Evolutionary conservation across 345 rosid genomes (phyloP).

Genomic region (Camelina hispida): DNA sequence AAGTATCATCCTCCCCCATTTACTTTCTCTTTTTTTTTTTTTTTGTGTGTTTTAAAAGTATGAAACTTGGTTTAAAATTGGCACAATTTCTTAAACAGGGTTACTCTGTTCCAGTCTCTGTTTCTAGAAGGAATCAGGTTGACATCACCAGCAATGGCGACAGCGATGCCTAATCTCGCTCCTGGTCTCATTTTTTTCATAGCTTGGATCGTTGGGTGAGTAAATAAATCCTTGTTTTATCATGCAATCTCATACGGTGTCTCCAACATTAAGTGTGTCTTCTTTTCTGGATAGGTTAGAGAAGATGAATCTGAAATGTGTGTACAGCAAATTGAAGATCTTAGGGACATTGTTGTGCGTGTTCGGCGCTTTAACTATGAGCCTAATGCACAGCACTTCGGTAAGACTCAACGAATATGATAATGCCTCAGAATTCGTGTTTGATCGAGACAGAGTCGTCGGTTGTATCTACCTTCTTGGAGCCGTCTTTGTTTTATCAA

Average conservation of each 20-base stretch:
- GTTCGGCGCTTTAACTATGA: slow-evolving; percentile 75
- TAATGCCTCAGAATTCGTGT: slow-evolving; percentile 21
- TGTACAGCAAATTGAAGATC: slow-evolving; percentile 78
- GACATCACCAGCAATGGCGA: slow-evolving; percentile 93
- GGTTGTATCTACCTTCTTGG: slow-evolving; percentile 81
- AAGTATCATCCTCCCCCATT: slow-evolving; percentile 37
- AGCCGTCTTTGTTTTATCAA: slow-evolving; percentile 66
- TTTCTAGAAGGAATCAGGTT: slow-evolving; percentile 83
- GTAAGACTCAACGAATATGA: slow-evolving; percentile 26
- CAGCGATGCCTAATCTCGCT: slow-evolving; percentile 98
- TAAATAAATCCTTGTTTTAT: neutral
- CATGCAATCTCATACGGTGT: neutral
- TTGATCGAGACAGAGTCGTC: slow-evolving; percentile 63
- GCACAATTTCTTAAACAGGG: slow-evolving; percentile 49
- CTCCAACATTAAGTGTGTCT: neutral
- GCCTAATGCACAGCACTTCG: slow-evolving; percentile 74
- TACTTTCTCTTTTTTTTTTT: neutral
- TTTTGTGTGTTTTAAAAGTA: neutral
- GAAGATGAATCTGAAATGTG: slow-evolving; percentile 62
- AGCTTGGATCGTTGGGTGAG: slow-evolving; percentile 74
- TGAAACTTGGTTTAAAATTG: slow-evolving; percentile 7
- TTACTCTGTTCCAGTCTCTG: slow-evolving; percentile 79
- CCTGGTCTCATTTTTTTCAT: slow-evolving; percentile 87
- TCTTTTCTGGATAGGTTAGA: slow-evolving; percentile 59
- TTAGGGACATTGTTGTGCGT: slow-evolving; percentile 81